A percentile compares a stretch with the other conserved stretches of the same genome.
These are phyloP conservation scores for Linaria vulgaris DNA, from an alignment of 257 asterid species.

Conservation along the genomic window DNA sequence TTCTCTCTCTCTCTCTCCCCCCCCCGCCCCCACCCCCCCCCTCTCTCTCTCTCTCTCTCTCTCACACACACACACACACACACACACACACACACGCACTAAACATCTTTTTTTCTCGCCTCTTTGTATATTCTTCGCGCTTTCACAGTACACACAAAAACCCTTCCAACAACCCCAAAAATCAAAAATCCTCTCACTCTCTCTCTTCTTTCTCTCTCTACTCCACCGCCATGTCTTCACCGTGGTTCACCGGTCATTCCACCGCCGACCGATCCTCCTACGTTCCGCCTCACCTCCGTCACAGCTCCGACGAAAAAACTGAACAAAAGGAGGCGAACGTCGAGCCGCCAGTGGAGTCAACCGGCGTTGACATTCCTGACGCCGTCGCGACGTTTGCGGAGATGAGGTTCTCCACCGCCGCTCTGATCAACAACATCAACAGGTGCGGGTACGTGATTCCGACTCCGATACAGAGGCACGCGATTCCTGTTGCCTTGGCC, in stretches of 20 bases:
- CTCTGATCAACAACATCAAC: constrained; percentile 47
- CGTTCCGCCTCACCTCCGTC: constrained; percentile 45
- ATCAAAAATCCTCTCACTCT: not conserved
- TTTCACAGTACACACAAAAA: too few species aligned
- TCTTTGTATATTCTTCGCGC: too few species aligned
- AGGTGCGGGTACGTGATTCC: constrained; percentile 62
- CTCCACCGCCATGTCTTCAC: constrained; percentile 33
- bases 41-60: too few species aligned
- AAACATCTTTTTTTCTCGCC: too few species aligned
- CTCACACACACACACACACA: too few species aligned
- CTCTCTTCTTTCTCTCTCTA: constrained; percentile 2
- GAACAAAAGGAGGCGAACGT: not conserved
- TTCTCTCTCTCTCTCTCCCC: too few species aligned
- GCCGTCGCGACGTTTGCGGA: constrained; percentile 57
- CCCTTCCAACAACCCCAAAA: too few species aligned
- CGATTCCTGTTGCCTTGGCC: constrained; percentile 62
- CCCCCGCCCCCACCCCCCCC: too few species aligned
- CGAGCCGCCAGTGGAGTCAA: constrained; percentile 48
- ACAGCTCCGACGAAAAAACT: constrained; percentile 24
- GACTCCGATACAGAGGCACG: constrained; percentile 71
- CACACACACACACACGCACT: too few species aligned
- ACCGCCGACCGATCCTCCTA: constrained; percentile 29
- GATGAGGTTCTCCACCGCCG: constrained; percentile 38
- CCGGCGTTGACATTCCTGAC: constrained; percentile 56
- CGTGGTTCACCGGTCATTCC: constrained; percentile 35